Evolutionary conservation across 2,329 filamentous ascomycete genomes (phyloP).

Genomic region (Rhinocladiella similis): DNA sequence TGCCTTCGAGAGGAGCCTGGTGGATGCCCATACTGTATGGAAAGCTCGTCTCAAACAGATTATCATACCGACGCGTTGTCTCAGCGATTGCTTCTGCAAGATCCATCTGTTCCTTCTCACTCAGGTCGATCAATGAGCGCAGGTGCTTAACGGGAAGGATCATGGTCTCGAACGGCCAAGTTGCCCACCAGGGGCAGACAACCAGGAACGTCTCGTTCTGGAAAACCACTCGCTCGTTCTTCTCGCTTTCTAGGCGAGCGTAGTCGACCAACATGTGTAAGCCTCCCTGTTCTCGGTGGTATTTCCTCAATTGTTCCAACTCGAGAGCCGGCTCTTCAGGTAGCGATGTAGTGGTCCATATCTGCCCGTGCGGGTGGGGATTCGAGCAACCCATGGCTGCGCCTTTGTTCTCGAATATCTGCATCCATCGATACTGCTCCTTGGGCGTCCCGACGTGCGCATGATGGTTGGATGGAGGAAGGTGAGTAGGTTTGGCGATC

Average conservation of each 20-base stretch:
- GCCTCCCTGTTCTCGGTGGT: constrained; percentile 70
- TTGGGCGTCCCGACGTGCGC: constrained; percentile 55
- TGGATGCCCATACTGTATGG: constrained; percentile 97
- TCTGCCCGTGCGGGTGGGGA: constrained; percentile 93
- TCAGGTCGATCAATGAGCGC: constrained; percentile 79
- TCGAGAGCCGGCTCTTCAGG: constrained; percentile 88
- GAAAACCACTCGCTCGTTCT: constrained; percentile 82
- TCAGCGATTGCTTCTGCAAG: constrained; percentile 86
- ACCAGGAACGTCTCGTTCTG: constrained; percentile 83
- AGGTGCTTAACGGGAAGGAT: constrained; percentile 82
- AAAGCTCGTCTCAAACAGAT: constrained; percentile 94
- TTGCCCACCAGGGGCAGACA: constrained; percentile 95
- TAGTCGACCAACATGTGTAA: constrained; percentile 84
- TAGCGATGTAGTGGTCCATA: constrained; percentile 90
- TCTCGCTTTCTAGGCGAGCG: constrained; percentile 75
- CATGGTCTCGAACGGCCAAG: constrained; percentile 96
- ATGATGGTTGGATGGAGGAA: constrained; percentile 49
- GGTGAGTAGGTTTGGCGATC: constrained; percentile 46
- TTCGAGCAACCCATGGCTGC: constrained; percentile 98
- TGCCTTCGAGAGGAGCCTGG: constrained; percentile 84
- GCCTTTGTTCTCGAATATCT: constrained; percentile 99
- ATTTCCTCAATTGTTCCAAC: constrained; percentile 74
- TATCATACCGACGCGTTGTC: constrained; percentile 89
- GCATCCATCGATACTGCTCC: constrained; percentile 91
- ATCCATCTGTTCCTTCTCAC: constrained; percentile 65